phyloP scores from a whole-genome alignment of 805 yeast genomes.

The Candida namnaoensis region DNA sequence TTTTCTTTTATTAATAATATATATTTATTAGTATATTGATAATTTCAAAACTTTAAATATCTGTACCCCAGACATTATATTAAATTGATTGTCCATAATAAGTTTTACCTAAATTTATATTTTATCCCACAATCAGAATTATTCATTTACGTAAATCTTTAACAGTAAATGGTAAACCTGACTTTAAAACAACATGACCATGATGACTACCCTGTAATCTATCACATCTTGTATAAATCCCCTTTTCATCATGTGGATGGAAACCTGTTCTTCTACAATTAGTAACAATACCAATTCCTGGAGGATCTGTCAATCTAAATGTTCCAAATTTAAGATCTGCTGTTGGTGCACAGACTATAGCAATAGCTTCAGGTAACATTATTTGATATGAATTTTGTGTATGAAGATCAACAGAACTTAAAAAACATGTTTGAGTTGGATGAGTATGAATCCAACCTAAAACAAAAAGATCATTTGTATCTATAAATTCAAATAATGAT shows the following conservation, averaged over 20 bases:
- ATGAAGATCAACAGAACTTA: slow-evolving; percentile 59
- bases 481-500: slow-evolving; percentile 44
- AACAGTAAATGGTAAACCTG: slow-evolving; percentile 36
- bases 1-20: no score
- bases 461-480: slow-evolving; percentile 46
- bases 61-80: no score
- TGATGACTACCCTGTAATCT: slow-evolving; percentile 16
- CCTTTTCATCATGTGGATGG: slow-evolving; percentile 50
- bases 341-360: slow-evolving; percentile 56
- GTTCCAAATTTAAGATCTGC: slow-evolving; percentile 35
- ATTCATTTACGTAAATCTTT: slow-evolving; percentile 34
- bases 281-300: slow-evolving; percentile 48
- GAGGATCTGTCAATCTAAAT: slow-evolving; percentile 57
- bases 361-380: slow-evolving; percentile 63
- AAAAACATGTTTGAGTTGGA: slow-evolving; percentile 64
- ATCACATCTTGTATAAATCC: slow-evolving; percentile 41
- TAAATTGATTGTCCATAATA: no score
- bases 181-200: slow-evolving; percentile 42
- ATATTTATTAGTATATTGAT: no score
- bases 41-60: no score
- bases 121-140: no score
- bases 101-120: no score
- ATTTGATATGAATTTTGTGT: slow-evolving; percentile 63
- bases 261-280: slow-evolving; percentile 41
- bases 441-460: slow-evolving; percentile 73